Percentiles rank a stretch among this genome's conserved stretches.
Evolutionary conservation across 169 alveolate species (phyloP).

Genomic region (Eimeria acervulina): DNA sequence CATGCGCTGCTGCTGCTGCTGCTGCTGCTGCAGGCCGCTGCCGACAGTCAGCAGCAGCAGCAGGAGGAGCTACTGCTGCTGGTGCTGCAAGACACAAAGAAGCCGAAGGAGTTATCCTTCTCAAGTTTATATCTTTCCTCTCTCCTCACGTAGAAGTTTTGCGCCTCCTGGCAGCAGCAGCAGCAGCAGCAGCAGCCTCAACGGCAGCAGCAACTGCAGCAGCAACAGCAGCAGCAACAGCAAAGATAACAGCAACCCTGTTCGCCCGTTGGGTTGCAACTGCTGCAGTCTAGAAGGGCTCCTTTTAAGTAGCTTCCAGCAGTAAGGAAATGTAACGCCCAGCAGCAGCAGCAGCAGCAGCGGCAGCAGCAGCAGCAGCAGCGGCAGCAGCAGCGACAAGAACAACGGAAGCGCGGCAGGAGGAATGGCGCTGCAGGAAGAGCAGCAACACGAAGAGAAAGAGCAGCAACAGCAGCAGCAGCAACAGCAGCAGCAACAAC

Average conservation of each 20-base stretch:
- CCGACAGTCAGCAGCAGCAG: too few relatives aligned
- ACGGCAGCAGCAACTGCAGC: background rate
- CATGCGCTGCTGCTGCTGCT: background rate
- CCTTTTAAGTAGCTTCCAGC: background rate
- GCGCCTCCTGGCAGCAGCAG: too few relatives aligned
- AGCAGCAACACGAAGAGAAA: background rate
- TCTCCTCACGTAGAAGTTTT: too few relatives aligned
- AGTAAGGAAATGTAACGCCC: background rate
- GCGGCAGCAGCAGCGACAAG: background rate
- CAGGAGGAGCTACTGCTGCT: too few relatives aligned
- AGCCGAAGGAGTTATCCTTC: too few relatives aligned
- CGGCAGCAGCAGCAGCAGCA: background rate
- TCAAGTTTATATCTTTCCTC: too few relatives aligned
- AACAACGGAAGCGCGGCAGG: background rate
- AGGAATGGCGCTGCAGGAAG: background rate
- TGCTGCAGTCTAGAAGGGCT: background rate
- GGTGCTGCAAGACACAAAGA: too few relatives aligned
- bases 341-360: background rate
- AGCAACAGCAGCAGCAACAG: conserved; percentile 6
- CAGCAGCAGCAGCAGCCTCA: too few relatives aligned
- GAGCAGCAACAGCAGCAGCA: conserved; percentile 1
- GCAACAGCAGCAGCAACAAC: background rate
- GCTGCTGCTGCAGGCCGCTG: conserved; percentile 24
- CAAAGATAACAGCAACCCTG: background rate
- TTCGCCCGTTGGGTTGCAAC: background rate